Percentiles rank a stretch among this genome's conserved stretches.
Evolutionary conservation across 768 basidiomycete species (phyloP).

Genomic region (Neoboletus brunneissimus): DNA sequence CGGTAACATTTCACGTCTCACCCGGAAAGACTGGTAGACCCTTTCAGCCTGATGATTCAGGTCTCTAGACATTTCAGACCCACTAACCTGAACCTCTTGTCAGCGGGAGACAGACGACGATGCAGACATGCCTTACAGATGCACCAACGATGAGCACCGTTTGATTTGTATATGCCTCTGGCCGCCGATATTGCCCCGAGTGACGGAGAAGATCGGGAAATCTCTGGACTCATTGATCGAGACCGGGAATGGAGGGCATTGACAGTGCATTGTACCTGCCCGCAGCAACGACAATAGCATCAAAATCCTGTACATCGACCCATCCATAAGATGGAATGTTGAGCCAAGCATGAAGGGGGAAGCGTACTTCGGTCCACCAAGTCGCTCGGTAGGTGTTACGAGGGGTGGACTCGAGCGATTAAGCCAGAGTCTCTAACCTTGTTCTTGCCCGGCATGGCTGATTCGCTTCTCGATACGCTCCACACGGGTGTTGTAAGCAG

Average conservation of each 20-base stretch:
- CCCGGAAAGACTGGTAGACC: constrained; percentile 11
- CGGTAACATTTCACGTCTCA: not conserved
- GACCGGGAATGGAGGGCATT: not conserved
- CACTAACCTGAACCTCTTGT: not conserved
- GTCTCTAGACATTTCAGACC: constrained; percentile 13
- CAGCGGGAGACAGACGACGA: not conserved
- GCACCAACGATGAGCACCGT: constrained; percentile 43
- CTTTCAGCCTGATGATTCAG: constrained; percentile 5
- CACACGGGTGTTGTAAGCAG: not conserved
- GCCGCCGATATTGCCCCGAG: constrained; percentile 42
- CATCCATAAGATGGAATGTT: not conserved
- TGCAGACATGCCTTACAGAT: not conserved
- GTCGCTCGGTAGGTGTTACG: not conserved
- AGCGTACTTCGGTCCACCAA: not conserved
- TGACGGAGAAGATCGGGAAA: constrained; percentile 36
- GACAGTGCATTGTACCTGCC: not conserved
- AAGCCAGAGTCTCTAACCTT: not conserved
- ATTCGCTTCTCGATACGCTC: not conserved
- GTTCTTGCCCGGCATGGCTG: not conserved
- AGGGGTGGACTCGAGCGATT: not conserved
- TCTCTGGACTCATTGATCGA: not conserved
- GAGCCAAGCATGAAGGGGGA: not conserved
- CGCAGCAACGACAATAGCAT: not conserved
- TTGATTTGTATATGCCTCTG: constrained; percentile 35
- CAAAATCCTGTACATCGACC: not conserved